Conservation (phyloP, 208 protist species). For the Spongospora subterranea region DNA sequence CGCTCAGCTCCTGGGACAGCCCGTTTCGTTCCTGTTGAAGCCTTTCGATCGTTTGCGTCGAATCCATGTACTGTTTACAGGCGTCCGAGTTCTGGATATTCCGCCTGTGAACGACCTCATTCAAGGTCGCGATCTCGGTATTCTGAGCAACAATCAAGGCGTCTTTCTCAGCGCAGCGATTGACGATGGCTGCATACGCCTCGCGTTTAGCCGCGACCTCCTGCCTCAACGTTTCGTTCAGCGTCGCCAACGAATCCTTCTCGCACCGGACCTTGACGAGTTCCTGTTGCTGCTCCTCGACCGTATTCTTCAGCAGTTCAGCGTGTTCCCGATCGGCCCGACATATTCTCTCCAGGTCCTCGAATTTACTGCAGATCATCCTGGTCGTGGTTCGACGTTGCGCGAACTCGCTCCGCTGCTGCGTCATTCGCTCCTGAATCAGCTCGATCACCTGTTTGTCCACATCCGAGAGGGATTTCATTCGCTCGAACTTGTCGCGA, state of each 20-base stretch:
- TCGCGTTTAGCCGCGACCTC: slow-evolving; percentile 14
- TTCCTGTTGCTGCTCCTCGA: not conserved
- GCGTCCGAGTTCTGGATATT: no score
- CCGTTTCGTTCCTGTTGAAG: no score
- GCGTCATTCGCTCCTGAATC: not conserved
- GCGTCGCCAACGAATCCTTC: not conserved
- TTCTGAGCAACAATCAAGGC: no score
- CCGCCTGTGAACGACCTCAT: no score
- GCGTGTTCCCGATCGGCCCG: not conserved
- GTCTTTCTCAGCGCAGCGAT: no score
- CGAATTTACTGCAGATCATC: not conserved
- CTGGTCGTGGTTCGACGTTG: not conserved
- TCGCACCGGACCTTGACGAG: not conserved
- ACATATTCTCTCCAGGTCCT: not conserved
- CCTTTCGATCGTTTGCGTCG: no score
- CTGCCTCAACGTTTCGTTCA: slow-evolving; percentile 18
- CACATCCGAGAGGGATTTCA: not conserved
- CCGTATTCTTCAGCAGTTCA: not conserved
- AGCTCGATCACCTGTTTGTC: not conserved
- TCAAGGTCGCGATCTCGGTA: no score
- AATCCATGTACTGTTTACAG: no score
- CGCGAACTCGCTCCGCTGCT: not conserved
- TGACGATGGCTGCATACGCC: not conserved
- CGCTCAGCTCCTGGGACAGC: no score
- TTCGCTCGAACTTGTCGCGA: slow-evolving; percentile 39